Conservation (phyloP, 2,329 filamentous ascomycete genomes). For the Aspergillus intermedius region DNA sequence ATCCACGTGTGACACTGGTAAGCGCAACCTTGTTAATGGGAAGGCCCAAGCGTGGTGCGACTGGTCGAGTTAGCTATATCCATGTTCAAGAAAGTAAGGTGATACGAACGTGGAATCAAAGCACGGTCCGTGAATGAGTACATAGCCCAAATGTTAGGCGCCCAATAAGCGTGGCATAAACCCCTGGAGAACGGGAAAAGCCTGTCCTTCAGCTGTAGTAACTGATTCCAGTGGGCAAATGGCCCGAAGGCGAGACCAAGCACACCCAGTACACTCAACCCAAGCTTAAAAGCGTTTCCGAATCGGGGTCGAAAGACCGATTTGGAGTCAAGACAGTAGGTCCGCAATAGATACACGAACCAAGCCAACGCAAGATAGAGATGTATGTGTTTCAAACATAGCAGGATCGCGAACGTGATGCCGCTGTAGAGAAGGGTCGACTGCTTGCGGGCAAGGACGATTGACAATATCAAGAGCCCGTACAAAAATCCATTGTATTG, state of each 20-base stretch:
- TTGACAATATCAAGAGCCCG: conserved; percentile 77
- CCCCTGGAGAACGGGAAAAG: conserved; percentile 92
- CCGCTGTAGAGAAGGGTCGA: conserved; percentile 72
- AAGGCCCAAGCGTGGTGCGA: conserved; percentile 74
- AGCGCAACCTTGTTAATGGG: conserved; percentile 66
- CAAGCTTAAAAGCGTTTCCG: conserved; percentile 76
- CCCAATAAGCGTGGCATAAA: conserved; percentile 97
- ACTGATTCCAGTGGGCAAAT: conserved; percentile 73
- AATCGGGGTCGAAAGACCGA: conserved; percentile 71
- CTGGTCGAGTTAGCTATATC: conserved; percentile 44
- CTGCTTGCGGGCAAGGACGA: conserved; percentile 71
- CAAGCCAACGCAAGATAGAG: conserved; percentile 94
- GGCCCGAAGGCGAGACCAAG: conserved; percentile 82
- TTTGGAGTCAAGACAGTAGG: conserved; percentile 75
- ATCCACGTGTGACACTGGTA: conserved; percentile 81
- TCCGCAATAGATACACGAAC: conserved; percentile 84
- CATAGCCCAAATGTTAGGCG: conserved; percentile 92
- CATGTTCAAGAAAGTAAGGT: neutral
- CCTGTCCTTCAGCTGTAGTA: conserved; percentile 73
- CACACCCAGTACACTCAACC: conserved; percentile 61
- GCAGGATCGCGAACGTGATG: conserved; percentile 70
- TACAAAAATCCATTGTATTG: conserved; percentile 99
- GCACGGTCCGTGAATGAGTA: conserved; percentile 87
- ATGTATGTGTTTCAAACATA: conserved; percentile 98
- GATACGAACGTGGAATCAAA: conserved; percentile 65